These are phyloP conservation scores for Fusarium luffae DNA, from an alignment of 2,329 filamentous ascomycete genomes.

Conservation along the genomic window DNA sequence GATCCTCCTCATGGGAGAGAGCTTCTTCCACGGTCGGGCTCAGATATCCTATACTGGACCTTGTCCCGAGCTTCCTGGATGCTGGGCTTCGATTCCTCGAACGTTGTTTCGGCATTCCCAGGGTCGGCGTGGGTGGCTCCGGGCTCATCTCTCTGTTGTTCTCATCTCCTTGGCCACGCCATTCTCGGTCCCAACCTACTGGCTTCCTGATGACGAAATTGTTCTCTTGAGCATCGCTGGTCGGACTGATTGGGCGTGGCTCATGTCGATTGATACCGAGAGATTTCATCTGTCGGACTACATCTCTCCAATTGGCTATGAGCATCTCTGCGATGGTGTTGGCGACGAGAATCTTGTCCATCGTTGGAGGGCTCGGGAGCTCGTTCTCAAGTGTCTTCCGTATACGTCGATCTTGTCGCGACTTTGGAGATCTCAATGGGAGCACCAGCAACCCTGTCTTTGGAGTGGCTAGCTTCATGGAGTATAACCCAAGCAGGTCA, in stretches of 20 bases:
- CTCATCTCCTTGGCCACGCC: conserved; percentile 34
- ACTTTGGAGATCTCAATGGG: conserved; percentile 57
- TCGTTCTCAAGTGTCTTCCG: conserved; percentile 25
- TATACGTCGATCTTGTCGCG: conserved; percentile 45
- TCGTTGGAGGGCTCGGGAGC: conserved; percentile 42
- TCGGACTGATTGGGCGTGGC: conserved; percentile 23
- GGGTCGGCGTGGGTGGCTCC: conserved; percentile 52
- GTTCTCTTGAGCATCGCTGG: conserved; percentile 47
- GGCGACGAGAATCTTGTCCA: conserved; percentile 69
- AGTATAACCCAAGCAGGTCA: conserved; percentile 65
- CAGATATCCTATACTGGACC: conserved; percentile 42
- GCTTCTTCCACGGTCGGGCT: conserved; percentile 51
- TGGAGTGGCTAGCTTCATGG: conserved; percentile 58
- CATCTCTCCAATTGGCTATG: conserved; percentile 72
- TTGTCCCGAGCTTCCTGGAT: conserved; percentile 39
- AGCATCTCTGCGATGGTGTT: conserved; percentile 73
- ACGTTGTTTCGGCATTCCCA: conserved; percentile 38
- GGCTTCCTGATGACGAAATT: conserved; percentile 55
- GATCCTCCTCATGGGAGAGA: conserved; percentile 23
- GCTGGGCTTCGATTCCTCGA: conserved; percentile 34
- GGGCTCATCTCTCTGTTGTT: conserved; percentile 46
- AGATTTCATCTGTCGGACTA: conserved; percentile 68
- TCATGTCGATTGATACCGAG: conserved; percentile 51
- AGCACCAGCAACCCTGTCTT: conserved; percentile 56
- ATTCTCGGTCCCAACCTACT: conserved; percentile 47